Conservation (phyloP, 768 basidiomycete species). For the Serendipita sp. region DNA sequence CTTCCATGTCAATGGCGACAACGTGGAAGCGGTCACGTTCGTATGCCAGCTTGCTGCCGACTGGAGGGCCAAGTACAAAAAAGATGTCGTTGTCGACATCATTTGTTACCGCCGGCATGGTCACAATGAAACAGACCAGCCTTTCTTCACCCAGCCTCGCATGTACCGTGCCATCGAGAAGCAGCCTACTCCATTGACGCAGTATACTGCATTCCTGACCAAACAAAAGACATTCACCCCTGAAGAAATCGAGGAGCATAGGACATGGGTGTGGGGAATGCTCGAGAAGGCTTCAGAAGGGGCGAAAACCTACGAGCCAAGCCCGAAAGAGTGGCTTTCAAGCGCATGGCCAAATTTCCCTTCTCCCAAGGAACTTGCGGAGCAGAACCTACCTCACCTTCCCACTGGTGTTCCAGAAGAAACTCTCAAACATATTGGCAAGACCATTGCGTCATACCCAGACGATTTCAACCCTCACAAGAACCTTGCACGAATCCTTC, state of each 20-base stretch:
- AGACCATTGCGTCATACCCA: constrained; percentile 75
- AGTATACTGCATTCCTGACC: constrained; percentile 83
- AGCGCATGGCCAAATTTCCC: constrained; percentile 98
- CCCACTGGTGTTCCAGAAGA: constrained; percentile 67
- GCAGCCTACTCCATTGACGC: constrained; percentile 79
- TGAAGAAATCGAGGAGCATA: constrained; percentile 94
- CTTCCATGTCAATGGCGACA: constrained; percentile 99
- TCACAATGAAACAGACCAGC: constrained; percentile 99
- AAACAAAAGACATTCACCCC: constrained; percentile 88
- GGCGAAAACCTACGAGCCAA: constrained; percentile 89
- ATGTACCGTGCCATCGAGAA: constrained; percentile 97
- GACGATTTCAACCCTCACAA: constrained; percentile 73
- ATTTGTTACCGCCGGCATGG: constrained; percentile 98
- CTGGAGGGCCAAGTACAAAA: constrained; percentile 96
- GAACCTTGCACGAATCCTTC: constrained; percentile 86
- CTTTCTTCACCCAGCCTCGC: constrained; percentile 92
- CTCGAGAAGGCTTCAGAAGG: constrained; percentile 90
- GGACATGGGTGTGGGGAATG: constrained; percentile 99
- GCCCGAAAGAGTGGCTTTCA: constrained; percentile 93
- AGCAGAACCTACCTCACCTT: constrained; percentile 79
- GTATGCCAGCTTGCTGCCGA: constrained; percentile 97
- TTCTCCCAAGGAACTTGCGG: constrained; percentile 86
- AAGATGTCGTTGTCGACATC: constrained; percentile 95
- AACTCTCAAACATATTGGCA: constrained; percentile 68
- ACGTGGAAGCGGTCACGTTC: constrained; percentile 95